Evolutionary conservation across 1,139 yeast species (phyloP).

Genomic region (Pichia cactophila): DNA sequence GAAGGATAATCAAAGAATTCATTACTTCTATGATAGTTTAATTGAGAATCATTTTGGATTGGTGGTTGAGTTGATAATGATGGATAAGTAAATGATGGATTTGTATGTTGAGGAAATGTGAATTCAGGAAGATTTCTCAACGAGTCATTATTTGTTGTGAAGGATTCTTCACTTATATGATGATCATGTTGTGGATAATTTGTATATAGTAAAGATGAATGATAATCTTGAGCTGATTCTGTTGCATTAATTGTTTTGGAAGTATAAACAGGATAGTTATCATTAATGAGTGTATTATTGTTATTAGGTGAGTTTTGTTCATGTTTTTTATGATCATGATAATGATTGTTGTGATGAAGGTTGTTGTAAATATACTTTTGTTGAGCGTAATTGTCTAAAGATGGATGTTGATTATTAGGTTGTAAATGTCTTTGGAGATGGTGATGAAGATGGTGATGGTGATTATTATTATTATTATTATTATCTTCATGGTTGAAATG

Average conservation of each 20-base stretch:
- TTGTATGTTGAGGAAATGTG: too few relatives aligned
- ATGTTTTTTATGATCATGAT: too few relatives aligned
- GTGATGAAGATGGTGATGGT: background rate
- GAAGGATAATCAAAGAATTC: too few relatives aligned
- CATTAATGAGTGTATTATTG: too few relatives aligned
- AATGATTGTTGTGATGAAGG: background rate
- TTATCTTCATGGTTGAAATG: background rate
- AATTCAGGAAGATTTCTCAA: background rate
- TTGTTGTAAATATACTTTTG: background rate
- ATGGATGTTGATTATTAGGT: background rate
- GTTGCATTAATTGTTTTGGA: too few relatives aligned
- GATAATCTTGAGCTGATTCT: too few relatives aligned
- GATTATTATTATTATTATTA: background rate
- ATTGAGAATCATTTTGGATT: too few relatives aligned
- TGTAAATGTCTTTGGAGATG: background rate
- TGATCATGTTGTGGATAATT: background rate
- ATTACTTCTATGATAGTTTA: too few relatives aligned
- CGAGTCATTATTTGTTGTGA: background rate
- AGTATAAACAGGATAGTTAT: too few relatives aligned
- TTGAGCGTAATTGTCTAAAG: background rate
- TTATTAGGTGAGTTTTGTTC: too few relatives aligned
- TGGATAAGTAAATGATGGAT: too few relatives aligned
- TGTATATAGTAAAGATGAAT: background rate
- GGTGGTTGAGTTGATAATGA: too few relatives aligned
- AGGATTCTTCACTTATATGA: background rate